These are phyloP conservation scores for Piper betle DNA, from an alignment of 164 flowering plant species.

Conservation along the genomic window DNA sequence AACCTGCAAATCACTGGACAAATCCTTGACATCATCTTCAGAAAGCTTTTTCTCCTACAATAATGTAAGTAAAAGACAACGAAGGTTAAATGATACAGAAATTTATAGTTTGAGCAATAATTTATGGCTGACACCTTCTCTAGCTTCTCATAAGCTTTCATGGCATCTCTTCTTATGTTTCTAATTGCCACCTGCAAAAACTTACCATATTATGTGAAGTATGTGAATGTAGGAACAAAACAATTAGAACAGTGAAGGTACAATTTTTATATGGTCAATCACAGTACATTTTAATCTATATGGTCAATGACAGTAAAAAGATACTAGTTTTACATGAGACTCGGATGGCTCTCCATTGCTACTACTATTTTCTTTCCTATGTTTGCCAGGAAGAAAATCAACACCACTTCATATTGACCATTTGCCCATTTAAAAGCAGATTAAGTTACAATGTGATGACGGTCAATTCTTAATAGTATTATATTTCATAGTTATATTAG, in stretches of 20 bases:
- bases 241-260: too few relatives aligned
- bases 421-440: background rate
- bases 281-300: too few relatives aligned
- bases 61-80: conserved; percentile 2
- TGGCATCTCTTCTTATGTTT: conserved; percentile 88
- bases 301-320: too few relatives aligned
- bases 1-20: conserved; percentile 92
- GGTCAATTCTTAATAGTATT: too few relatives aligned
- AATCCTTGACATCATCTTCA: conserved; percentile 88
- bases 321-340: background rate
- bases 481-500: too few relatives aligned
- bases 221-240: too few relatives aligned
- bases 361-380: background rate
- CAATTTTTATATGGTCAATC: too few relatives aligned
- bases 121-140: conserved; percentile 52
- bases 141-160: conserved; percentile 86
- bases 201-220: too few relatives aligned
- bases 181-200: too few relatives aligned
- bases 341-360: too few relatives aligned
- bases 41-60: conserved; percentile 90
- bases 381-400: background rate
- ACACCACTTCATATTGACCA: background rate
- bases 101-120: background rate
- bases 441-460: too few relatives aligned
- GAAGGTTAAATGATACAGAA: background rate